These are phyloP conservation scores for Boletus eberwhitei DNA, from an alignment of 768 basidiomycete genomes.

Conservation along the genomic window DNA sequence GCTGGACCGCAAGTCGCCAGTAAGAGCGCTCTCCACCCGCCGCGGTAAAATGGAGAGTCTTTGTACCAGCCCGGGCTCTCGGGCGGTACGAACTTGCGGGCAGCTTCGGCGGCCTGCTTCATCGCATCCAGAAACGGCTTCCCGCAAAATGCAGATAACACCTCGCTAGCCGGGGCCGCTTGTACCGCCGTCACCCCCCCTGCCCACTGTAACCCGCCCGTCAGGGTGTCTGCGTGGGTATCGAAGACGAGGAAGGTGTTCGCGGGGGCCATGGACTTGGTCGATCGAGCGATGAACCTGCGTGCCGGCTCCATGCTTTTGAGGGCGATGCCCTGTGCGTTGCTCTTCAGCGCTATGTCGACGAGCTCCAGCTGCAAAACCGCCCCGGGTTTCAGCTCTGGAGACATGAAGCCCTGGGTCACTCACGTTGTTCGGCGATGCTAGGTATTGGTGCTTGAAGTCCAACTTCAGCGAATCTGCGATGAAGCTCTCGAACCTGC, in stretches of 20 bases:
- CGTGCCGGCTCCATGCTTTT: neutral
- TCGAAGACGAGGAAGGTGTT: neutral
- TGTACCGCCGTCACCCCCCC: neutral
- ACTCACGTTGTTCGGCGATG: neutral
- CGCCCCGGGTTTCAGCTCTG: neutral
- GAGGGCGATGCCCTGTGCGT: neutral
- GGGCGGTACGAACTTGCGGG: neutral
- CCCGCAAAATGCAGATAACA: neutral
- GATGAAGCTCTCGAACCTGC: neutral
- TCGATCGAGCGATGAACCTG: neutral
- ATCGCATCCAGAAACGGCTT: neutral
- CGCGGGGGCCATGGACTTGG: neutral
- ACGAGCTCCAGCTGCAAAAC: neutral
- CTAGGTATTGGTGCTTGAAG: neutral
- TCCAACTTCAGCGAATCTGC: neutral
- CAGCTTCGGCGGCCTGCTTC: neutral
- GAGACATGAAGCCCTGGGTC: too few relatives aligned
- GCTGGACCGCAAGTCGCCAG: neutral
- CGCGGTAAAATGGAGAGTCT: neutral
- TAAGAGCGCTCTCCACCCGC: neutral
- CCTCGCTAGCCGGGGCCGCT: too few relatives aligned
- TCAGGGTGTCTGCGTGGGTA: neutral
- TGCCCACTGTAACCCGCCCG: neutral
- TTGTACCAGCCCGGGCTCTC: neutral
- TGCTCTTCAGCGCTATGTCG: neutral